These are phyloP conservation scores for Bisporella sp. DNA, from an alignment of 2,329 filamentous ascomycete genomes.

Conservation along the genomic window DNA sequence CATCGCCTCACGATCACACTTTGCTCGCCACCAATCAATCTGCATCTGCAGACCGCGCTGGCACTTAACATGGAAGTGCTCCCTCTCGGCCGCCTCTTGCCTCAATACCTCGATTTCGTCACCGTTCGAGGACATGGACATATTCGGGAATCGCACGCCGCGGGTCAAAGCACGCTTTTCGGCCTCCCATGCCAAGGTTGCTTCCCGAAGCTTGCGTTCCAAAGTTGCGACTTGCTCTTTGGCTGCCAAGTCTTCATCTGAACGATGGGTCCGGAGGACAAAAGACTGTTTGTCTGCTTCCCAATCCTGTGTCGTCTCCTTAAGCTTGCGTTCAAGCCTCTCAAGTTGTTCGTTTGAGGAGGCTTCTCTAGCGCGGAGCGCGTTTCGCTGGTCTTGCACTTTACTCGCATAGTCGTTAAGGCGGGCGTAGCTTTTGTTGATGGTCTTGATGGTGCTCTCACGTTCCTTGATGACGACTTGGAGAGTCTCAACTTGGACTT, in stretches of 20 bases:
- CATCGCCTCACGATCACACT: slow-evolving; percentile 70
- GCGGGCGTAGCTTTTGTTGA: slow-evolving; percentile 48
- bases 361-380: slow-evolving; percentile 20
- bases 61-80: slow-evolving; percentile 66
- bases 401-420: slow-evolving; percentile 63
- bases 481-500: slow-evolving; percentile 60
- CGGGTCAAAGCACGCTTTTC: slow-evolving; percentile 34
- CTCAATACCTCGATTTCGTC: slow-evolving; percentile 32
- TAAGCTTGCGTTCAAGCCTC: too few relatives aligned
- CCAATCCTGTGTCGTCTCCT: too few relatives aligned
- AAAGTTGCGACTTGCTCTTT: slow-evolving; percentile 20
- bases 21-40: slow-evolving; percentile 82
- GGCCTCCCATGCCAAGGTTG: slow-evolving; percentile 37
- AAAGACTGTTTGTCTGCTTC: too few relatives aligned
- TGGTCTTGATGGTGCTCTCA: slow-evolving; percentile 54
- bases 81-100: slow-evolving; percentile 31
- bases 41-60: slow-evolving; percentile 79
- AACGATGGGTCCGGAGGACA: neutral
- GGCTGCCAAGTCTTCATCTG: neutral
- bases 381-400: slow-evolving; percentile 57
- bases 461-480: slow-evolving; percentile 66
- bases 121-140: slow-evolving; percentile 29
- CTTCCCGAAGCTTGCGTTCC: slow-evolving; percentile 32
- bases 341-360: neutral
- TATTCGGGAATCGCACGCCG: slow-evolving; percentile 33